Evolutionary conservation across 768 basidiomycete genomes (phyloP).

Genomic region (Trametes villosa): DNA sequence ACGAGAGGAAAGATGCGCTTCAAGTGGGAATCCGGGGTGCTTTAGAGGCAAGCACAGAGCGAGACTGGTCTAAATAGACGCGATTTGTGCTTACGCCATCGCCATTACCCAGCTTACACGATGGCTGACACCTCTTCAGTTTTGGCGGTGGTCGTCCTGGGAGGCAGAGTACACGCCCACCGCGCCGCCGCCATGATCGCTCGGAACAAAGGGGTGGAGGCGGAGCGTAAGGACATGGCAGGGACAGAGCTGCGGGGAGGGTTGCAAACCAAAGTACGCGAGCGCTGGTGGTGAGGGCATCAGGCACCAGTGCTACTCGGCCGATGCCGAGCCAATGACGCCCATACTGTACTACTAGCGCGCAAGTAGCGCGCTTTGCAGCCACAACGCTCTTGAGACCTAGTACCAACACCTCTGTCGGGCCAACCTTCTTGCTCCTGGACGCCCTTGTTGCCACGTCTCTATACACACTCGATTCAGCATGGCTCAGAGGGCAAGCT

Average conservation of each 20-base stretch:
- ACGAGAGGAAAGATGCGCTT: not conserved
- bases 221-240: too few relatives aligned
- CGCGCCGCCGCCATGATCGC: too few relatives aligned
- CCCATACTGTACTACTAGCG: not conserved
- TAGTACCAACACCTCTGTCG: not conserved
- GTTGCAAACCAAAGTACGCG: too few relatives aligned
- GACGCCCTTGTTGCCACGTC: not conserved
- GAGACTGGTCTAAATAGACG: not conserved
- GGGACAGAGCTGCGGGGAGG: too few relatives aligned
- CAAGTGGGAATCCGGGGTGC: not conserved
- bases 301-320: too few relatives aligned
- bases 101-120: slow-evolving; percentile 12
- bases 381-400: not conserved
- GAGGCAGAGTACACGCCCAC: too few relatives aligned
- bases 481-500: slow-evolving; percentile 46
- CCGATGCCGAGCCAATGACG: not conserved
- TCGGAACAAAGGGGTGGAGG: too few relatives aligned
- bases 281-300: too few relatives aligned
- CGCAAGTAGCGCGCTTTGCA: not conserved
- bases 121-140: slow-evolving; percentile 11
- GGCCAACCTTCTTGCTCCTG: not conserved
- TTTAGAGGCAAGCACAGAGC: not conserved
- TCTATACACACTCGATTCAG: not conserved
- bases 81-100: slow-evolving; percentile 11
- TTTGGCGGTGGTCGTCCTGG: too few relatives aligned